These are phyloP conservation scores for Cladophialophora immunda DNA, from an alignment of 2,329 filamentous ascomycete genomes.

Conservation along the genomic window DNA sequence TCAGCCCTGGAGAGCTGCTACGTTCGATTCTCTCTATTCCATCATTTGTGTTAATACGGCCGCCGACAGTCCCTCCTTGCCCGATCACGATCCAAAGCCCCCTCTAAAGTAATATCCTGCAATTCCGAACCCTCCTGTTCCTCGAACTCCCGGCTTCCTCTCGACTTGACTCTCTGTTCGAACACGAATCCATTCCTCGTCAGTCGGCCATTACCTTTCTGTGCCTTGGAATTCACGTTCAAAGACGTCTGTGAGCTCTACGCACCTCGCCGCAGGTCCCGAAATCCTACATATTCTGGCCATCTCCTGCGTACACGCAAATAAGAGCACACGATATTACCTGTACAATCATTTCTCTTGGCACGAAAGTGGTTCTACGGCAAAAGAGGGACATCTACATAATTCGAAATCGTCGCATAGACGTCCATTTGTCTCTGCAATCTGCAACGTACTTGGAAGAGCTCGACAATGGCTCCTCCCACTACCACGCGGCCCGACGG, in stretches of 20 bases:
- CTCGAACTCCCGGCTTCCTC: slow-evolving; percentile 1
- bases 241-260: background rate
- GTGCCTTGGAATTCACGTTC: background rate
- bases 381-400: slow-evolving; percentile 3
- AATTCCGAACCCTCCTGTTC: slow-evolving; percentile 15
- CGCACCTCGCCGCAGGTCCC: slow-evolving; percentile 2
- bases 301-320: background rate
- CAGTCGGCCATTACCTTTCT: background rate
- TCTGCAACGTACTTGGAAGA: slow-evolving; percentile 10
- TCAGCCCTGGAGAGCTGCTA: slow-evolving; percentile 39
- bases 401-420: slow-evolving; percentile 3
- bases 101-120: slow-evolving; percentile 32
- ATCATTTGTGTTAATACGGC: slow-evolving; percentile 35
- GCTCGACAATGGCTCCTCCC: slow-evolving; percentile 35
- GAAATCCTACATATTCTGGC: slow-evolving; percentile 4
- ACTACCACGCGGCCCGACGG: slow-evolving; percentile 34
- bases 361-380: background rate
- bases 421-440: background rate
- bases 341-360: background rate
- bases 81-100: slow-evolving; percentile 16
- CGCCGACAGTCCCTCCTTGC: slow-evolving; percentile 22
- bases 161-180: background rate
- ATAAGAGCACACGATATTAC: slow-evolving; percentile 6
- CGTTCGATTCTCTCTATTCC: slow-evolving; percentile 33
- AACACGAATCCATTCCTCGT: slow-evolving; percentile 1